These are phyloP conservation scores for Pouteria campechiana DNA, from an alignment of 179 eudicot genomes.

Conservation along the genomic window DNA sequence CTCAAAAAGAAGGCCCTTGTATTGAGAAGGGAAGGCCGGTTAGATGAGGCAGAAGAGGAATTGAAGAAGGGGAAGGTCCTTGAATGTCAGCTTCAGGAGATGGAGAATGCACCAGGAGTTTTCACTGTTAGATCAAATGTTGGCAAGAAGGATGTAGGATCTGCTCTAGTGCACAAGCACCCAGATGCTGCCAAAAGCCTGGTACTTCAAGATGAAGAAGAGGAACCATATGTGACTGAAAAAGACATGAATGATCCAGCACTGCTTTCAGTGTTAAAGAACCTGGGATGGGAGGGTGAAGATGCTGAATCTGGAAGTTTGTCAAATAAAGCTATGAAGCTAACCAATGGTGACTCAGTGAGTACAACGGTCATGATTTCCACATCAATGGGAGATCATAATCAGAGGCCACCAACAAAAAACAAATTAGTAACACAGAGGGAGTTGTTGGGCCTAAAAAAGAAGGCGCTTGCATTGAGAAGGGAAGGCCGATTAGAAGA, in stretches of 20 bases:
- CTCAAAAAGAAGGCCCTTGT: constrained; percentile 83
- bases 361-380: constrained; percentile 8
- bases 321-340: constrained; percentile 15
- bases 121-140: too few relatives aligned
- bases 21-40: constrained; percentile 74
- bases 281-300: constrained; percentile 88
- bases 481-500: constrained; percentile 81
- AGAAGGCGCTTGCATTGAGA: constrained; percentile 75
- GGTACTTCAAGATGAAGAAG: constrained; percentile 27
- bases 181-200: constrained; percentile 17
- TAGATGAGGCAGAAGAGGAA: constrained; percentile 84
- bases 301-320: constrained; percentile 14
- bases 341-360: too few relatives aligned
- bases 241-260: constrained; percentile 82
- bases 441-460: constrained; percentile 79
- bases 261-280: constrained; percentile 56
- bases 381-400: constrained; percentile 1
- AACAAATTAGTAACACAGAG: constrained; percentile 54
- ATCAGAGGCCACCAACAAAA: constrained; percentile 33
- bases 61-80: constrained; percentile 70
- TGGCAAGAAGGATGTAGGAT: constrained; percentile 8
- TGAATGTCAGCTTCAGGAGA: constrained; percentile 84
- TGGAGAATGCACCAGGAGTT: constrained; percentile 42
- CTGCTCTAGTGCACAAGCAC: constrained; percentile 2
- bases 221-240: constrained; percentile 60